Evolutionary conservation across 2,329 filamentous ascomycete species (phyloP).

Genomic region (Diplocarpon mali): DNA sequence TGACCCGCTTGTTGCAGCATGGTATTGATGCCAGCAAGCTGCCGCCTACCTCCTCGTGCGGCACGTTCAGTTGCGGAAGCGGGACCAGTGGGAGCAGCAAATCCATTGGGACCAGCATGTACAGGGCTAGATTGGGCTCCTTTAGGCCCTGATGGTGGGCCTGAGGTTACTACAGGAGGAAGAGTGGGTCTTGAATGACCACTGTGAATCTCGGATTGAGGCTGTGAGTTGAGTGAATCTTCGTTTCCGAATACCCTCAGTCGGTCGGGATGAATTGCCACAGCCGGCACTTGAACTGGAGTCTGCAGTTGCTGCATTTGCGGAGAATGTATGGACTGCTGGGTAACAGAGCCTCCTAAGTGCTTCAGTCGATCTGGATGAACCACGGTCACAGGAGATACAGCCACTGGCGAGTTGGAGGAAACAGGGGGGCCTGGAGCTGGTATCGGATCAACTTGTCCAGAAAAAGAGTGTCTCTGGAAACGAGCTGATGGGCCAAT

Average conservation of each 20-base stretch:
- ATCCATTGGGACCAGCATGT: conserved; percentile 17
- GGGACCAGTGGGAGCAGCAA: conserved; percentile 26
- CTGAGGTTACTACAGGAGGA: conserved; percentile 20
- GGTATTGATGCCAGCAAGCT: conserved; percentile 49
- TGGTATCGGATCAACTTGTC: conserved; percentile 19
- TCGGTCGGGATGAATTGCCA: conserved; percentile 26
- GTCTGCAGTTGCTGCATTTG: conserved; percentile 12
- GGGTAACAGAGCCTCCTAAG: conserved; percentile 29
- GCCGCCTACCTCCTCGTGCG: conserved; percentile 30
- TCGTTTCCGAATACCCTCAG: conserved; percentile 20
- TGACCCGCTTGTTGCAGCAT: conserved; percentile 42
- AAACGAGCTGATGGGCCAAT: conserved; percentile 26
- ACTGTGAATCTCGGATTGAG: conserved; percentile 23
- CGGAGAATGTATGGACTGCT: conserved; percentile 25
- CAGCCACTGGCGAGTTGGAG: conserved; percentile 16
- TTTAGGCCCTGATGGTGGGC: conserved; percentile 26
- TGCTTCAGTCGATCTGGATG: conserved; percentile 42
- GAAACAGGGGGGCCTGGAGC: conserved; percentile 14
- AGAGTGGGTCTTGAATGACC: conserved; percentile 27
- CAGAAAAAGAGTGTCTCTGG: conserved; percentile 19
- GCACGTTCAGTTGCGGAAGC: conserved; percentile 25
- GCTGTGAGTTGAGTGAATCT: conserved; percentile 20
- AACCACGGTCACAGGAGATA: conserved; percentile 28
- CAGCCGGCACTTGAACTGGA: conserved; percentile 21
- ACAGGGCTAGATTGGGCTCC: conserved; percentile 21